Conservation (phyloP, 768 basidiomycete genomes). For the Xerocomus potaroensis region DNA sequence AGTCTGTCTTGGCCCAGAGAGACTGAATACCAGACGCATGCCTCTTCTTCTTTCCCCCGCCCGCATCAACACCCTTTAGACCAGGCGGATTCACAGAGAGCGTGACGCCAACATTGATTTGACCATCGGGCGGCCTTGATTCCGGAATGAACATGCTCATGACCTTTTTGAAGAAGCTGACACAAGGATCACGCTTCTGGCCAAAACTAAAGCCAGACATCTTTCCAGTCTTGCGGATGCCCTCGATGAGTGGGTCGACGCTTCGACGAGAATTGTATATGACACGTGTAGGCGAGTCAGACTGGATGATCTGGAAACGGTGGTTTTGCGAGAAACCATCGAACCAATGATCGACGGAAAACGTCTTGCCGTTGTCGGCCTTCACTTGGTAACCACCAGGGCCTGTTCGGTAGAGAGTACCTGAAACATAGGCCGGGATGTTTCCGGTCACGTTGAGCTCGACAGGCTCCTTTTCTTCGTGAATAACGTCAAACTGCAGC, state of each 20-base stretch:
- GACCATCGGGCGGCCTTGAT: background rate
- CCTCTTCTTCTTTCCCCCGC: constrained; percentile 17
- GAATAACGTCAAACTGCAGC: constrained; percentile 24
- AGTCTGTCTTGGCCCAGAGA: constrained; percentile 33
- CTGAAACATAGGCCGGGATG: constrained; percentile 35
- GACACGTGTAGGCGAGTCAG: constrained; percentile 22
- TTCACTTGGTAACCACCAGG: constrained; percentile 33
- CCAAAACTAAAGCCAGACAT: constrained; percentile 19
- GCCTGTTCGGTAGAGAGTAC: constrained; percentile 37
- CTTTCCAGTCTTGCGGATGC: constrained; percentile 23
- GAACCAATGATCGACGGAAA: constrained; percentile 37
- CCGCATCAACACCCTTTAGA: constrained; percentile 20
- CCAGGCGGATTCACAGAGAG: constrained; percentile 29
- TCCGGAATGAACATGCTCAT: constrained; percentile 29
- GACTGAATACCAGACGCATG: constrained; percentile 25
- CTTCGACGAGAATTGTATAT: constrained; percentile 34
- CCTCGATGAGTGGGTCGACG: constrained; percentile 27
- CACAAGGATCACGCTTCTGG: constrained; percentile 33
- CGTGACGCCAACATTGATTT: constrained; percentile 26
- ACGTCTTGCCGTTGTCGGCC: constrained; percentile 13
- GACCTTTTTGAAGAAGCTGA: constrained; percentile 28
- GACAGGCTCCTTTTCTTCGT: constrained; percentile 26
- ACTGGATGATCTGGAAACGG: constrained; percentile 35
- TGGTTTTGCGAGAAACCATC: constrained; percentile 39
- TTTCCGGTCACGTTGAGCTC: constrained; percentile 26